Conservation (phyloP, 2,329 filamentous ascomycete genomes). For the Stagonosporopsis chrysanthemi region DNA sequence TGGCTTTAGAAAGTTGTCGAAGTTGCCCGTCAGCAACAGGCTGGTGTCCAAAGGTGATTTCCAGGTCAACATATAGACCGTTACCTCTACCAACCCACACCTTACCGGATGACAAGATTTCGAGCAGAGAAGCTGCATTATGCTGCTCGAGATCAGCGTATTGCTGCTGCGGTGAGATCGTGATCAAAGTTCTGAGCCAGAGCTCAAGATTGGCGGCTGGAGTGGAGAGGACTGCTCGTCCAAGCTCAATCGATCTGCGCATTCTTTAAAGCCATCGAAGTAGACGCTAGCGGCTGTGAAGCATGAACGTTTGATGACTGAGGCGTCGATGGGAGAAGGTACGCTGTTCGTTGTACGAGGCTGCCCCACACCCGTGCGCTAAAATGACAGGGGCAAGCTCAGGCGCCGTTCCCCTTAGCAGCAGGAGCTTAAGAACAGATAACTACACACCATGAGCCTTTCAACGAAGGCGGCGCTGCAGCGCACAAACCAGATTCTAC, state of each 20-base stretch:
- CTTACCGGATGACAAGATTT: conserved; percentile 31
- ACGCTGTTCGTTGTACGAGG: conserved; percentile 13
- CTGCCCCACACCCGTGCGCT: conserved; percentile 27
- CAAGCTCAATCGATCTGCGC: conserved; percentile 42
- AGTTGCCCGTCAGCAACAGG: conserved; percentile 31
- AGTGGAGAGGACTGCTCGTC: conserved; percentile 43
- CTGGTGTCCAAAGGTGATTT: conserved; percentile 35
- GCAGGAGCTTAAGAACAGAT: conserved; percentile 11
- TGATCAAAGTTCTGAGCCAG: conserved; percentile 48
- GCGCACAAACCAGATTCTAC: conserved; percentile 18
- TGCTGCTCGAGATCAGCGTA: conserved; percentile 35
- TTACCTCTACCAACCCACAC: conserved; percentile 46
- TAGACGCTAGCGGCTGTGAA: conserved; percentile 6
- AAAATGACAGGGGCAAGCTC: conserved; percentile 24
- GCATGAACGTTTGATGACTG: neutral
- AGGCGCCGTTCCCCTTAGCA: conserved; percentile 29
- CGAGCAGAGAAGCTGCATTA: conserved; percentile 23
- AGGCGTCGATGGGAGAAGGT: conserved; percentile 4
- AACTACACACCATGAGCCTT: conserved; percentile 31
- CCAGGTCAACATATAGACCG: conserved; percentile 42
- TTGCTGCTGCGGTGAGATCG: conserved; percentile 39
- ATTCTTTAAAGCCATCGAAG: conserved; percentile 25
- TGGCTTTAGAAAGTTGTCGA: conserved; percentile 29
- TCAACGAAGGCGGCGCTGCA: conserved; percentile 30
- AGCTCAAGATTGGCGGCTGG: conserved; percentile 39